These are phyloP conservation scores for Aureobasidium sp. DNA, from an alignment of 2,329 filamentous ascomycete species.

Conservation along the genomic window DNA sequence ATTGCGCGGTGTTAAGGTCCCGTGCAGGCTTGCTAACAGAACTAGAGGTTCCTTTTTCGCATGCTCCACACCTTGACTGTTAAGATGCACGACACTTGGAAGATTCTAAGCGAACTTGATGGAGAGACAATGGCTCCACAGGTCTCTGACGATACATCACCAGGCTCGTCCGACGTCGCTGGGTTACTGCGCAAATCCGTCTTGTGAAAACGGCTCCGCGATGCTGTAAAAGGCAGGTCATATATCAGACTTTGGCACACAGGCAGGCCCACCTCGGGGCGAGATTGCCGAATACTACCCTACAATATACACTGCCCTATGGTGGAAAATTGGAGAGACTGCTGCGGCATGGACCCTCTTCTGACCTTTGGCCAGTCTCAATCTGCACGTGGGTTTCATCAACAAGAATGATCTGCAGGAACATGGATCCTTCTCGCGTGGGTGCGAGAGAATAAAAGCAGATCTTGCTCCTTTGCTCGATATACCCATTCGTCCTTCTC, in stretches of 20 bases:
- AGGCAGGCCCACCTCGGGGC: background rate
- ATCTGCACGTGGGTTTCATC: background rate
- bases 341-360: background rate
- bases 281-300: background rate
- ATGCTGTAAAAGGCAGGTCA: background rate
- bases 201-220: background rate
- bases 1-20: background rate
- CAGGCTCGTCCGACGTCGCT: no score
- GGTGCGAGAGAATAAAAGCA: background rate
- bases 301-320: background rate
- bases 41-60: background rate
- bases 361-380: background rate
- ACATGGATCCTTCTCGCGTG: background rate
- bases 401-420: constrained; percentile 3
- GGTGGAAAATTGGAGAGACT: background rate
- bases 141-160: background rate
- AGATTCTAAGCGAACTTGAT: background rate
- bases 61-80: background rate
- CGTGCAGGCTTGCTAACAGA: background rate
- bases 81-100: no score
- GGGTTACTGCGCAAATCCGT: no score
- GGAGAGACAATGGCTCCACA: background rate
- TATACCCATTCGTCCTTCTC: background rate
- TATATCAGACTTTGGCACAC: background rate
- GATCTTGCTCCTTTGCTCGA: background rate